phyloP scores from a whole-genome alignment of 768 basidiomycete genomes.

The Ramaria rubella region DNA sequence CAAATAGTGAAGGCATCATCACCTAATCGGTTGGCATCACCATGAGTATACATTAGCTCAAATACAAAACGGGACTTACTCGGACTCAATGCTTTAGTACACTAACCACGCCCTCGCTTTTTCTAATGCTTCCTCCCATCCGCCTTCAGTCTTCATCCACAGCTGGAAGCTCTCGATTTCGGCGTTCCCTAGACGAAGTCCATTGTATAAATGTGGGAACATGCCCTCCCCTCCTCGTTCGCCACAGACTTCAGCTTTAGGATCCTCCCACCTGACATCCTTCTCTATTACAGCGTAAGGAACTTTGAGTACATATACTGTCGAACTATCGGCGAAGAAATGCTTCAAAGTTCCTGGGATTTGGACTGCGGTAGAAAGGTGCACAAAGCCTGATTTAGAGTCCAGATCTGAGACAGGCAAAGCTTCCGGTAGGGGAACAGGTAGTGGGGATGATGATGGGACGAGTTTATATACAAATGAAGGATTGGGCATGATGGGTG shows the following conservation, averaged over 20 bases:
- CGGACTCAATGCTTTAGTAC: constrained; percentile 21
- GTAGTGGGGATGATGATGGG: constrained; percentile 32
- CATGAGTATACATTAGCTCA: neutral
- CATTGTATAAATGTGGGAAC: constrained; percentile 53
- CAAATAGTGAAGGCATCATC: neutral
- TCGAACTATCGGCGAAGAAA: constrained; percentile 38
- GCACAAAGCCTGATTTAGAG: constrained; percentile 41
- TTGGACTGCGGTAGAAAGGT: constrained; percentile 50
- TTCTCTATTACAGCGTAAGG: constrained; percentile 34
- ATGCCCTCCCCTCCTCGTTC: constrained; percentile 37
- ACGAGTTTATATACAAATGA: constrained; percentile 60
- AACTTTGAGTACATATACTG: constrained; percentile 40
- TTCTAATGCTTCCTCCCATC: constrained; percentile 29
- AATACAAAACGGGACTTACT: no score
- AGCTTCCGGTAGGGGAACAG: constrained; percentile 34
- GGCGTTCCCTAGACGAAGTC: constrained; percentile 33
- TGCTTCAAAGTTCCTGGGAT: constrained; percentile 39
- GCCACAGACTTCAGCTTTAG: constrained; percentile 37
- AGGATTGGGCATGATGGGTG: constrained; percentile 22
- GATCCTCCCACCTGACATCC: constrained; percentile 45
- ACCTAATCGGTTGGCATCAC: neutral
- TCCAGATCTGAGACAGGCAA: constrained; percentile 51
- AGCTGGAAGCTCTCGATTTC: constrained; percentile 39
- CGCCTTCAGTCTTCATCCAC: constrained; percentile 21
- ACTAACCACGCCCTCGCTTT: constrained; percentile 28